These are phyloP conservation scores for Thyridium curvatum DNA, from an alignment of 2,329 filamentous ascomycete genomes.

Conservation along the genomic window DNA sequence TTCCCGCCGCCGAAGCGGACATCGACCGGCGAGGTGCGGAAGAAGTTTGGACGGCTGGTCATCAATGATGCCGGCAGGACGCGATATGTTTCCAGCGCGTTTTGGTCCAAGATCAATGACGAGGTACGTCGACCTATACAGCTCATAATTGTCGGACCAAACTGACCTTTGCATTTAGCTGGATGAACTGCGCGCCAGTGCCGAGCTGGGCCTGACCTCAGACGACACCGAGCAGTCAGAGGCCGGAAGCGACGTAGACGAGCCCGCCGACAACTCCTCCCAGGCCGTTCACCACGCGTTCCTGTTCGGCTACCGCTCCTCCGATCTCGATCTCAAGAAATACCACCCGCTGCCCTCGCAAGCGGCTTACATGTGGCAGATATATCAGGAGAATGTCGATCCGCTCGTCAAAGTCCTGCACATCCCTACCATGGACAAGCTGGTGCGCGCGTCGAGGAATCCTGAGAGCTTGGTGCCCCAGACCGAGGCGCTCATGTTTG, in stretches of 20 bases:
- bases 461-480: conserved; percentile 49
- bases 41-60: conserved; percentile 61
- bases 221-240: conserved; percentile 53
- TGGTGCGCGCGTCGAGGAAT: conserved; percentile 55
- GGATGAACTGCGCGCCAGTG: conserved; percentile 34
- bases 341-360: conserved; percentile 62
- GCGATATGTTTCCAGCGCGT: conserved; percentile 69
- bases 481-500: conserved; percentile 58
- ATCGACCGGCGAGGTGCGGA: conserved; percentile 32
- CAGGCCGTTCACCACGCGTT: conserved; percentile 61
- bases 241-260: conserved; percentile 36
- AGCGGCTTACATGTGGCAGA: conserved; percentile 61
- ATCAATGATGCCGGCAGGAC: conserved; percentile 62
- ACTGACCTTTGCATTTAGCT: conserved; percentile 19
- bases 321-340: conserved; percentile 58
- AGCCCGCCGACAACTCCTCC: conserved; percentile 36
- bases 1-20: conserved; percentile 5
- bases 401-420: conserved; percentile 67
- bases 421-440: conserved; percentile 56
- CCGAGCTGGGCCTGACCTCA: too few relatives aligned
- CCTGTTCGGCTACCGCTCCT: conserved; percentile 66
- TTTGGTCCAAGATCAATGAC: conserved; percentile 71
- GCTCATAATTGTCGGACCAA: background rate
- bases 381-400: conserved; percentile 69
- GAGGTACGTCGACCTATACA: conserved; percentile 42